Conservation (phyloP, 805 yeast species). For the Wickerhamiella shivajii region DNA sequence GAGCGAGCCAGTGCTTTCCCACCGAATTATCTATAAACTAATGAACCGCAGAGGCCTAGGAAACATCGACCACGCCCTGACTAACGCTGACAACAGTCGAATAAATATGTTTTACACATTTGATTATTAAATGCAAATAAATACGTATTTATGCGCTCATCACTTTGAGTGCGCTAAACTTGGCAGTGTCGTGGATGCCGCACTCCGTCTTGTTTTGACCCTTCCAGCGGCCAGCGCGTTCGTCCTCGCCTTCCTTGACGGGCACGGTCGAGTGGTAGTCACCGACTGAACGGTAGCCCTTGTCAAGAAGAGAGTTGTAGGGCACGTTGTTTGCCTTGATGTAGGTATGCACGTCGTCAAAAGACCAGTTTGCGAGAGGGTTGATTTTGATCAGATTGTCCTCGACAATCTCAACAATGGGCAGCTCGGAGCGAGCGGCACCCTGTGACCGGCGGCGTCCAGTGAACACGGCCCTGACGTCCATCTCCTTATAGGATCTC, state of each 20-base stretch:
- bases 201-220: conserved; percentile 88
- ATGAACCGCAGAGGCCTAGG: too few relatives aligned
- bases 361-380: conserved; percentile 76
- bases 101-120: too few relatives aligned
- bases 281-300: conserved; percentile 84
- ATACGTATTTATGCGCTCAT: not conserved
- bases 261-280: conserved; percentile 93
- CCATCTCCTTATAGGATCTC: conserved; percentile 61
- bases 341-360: conserved; percentile 54
- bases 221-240: conserved; percentile 94
- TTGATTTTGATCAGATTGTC: conserved; percentile 72
- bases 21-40: too few relatives aligned
- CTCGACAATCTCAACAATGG: conserved; percentile 54
- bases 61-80: too few relatives aligned
- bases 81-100: too few relatives aligned
- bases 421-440: conserved; percentile 56
- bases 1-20: too few relatives aligned
- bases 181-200: conserved; percentile 76
- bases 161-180: conserved; percentile 45
- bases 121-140: too few relatives aligned
- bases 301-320: conserved; percentile 66
- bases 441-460: conserved; percentile 90
- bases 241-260: conserved; percentile 83
- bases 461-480: conserved; percentile 74
- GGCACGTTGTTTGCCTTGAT: conserved; percentile 63